A percentile compares a stretch with the other conserved stretches of the same genome.
Conservation (phyloP, 2,329 filamentous ascomycete genomes). For the Fusarium concolor region DNA sequence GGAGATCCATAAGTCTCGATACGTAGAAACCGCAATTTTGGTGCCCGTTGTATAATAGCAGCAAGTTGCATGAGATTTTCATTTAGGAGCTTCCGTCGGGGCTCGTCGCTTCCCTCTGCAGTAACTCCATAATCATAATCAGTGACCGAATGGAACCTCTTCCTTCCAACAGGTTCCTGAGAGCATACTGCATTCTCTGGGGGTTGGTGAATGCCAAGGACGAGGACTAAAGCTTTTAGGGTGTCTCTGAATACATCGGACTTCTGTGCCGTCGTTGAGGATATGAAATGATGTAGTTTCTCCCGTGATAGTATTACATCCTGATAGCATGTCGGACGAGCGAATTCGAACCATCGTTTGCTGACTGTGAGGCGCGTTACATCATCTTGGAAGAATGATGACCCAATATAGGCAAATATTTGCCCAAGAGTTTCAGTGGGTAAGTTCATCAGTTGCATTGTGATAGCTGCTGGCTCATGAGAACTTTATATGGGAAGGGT, state of each 20-base stretch:
- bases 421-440: conserved; percentile 33
- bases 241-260: not conserved
- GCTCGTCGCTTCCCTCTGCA: not conserved
- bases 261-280: not conserved
- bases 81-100: not conserved
- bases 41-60: not conserved
- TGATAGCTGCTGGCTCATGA: too few relatives aligned
- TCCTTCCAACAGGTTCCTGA: not conserved
- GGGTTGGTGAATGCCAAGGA: not conserved
- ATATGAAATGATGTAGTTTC: not conserved
- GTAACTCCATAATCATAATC: not conserved
- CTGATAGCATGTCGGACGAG: not conserved
- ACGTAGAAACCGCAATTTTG: not conserved
- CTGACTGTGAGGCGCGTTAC: conserved; percentile 30
- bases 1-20: not conserved
- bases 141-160: not conserved
- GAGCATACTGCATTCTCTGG: not conserved
- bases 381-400: conserved; percentile 34
- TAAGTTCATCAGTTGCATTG: conserved; percentile 34
- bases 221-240: not conserved
- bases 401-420: conserved; percentile 31
- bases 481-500: too few relatives aligned
- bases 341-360: conserved; percentile 38
- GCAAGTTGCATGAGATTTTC: not conserved
- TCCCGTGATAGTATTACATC: not conserved